These are phyloP conservation scores for Botrytis cinerea DNA, from an alignment of 2,329 filamentous ascomycete genomes.

Conservation along the genomic window DNA sequence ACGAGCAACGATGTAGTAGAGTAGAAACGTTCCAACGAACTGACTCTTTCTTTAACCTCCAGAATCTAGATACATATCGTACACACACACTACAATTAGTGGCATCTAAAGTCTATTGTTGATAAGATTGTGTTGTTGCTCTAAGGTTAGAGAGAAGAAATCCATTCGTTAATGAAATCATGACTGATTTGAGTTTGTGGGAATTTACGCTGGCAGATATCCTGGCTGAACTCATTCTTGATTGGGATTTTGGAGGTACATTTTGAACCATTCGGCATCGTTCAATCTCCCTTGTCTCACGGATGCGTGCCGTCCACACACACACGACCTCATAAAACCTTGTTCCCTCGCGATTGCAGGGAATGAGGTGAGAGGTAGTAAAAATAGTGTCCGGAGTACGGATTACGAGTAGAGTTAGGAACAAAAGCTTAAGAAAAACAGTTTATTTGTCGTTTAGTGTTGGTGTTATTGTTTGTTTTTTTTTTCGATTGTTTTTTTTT, in stretches of 20 bases:
- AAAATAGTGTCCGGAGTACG: not conserved
- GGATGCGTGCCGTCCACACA: slow-evolving; percentile 20
- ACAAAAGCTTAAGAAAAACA: not conserved
- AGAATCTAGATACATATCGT: not conserved
- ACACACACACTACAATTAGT: not conserved
- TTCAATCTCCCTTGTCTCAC: slow-evolving; percentile 25
- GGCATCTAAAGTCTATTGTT: not conserved
- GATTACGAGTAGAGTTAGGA: not conserved
- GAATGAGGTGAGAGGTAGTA: not conserved
- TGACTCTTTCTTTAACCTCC: not conserved
- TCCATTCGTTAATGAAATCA: not conserved
- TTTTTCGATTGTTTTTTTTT: too few relatives aligned
- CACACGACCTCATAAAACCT: slow-evolving; percentile 11
- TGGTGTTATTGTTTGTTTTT: too few relatives aligned
- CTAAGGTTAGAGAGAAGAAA: not conserved
- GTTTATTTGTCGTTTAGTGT: not conserved
- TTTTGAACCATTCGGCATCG: slow-evolving; percentile 20
- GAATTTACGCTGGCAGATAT: not conserved
- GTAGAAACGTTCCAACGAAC: not conserved
- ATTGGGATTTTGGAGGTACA: not conserved
- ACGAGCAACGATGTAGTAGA: not conserved
- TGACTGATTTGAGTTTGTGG: slow-evolving; percentile 1
- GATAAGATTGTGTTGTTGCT: not conserved
- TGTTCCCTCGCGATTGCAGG: slow-evolving; percentile 20
- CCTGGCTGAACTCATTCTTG: not conserved